Evolutionary conservation across 106 monocot genomes (phyloP).

Genomic region (Dendrobium nobile): DNA sequence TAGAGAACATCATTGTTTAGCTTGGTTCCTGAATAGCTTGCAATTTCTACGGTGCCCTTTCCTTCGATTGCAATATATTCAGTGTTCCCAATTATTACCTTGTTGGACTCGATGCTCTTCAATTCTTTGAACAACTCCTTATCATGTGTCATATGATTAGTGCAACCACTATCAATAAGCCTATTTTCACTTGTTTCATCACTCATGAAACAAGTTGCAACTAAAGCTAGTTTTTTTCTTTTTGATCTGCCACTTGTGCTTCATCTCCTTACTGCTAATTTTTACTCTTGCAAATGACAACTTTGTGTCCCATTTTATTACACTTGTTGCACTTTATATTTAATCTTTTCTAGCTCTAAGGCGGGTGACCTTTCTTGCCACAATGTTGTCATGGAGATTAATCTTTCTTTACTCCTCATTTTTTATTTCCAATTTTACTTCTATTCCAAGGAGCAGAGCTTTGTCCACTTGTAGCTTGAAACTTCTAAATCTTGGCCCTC

Average conservation of each 20-base stretch:
- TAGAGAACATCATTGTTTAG: neutral
- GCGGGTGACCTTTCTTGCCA: neutral
- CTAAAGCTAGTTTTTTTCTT: neutral
- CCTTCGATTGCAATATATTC: constrained; percentile 1
- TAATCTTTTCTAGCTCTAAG: neutral
- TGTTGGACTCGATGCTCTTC: neutral
- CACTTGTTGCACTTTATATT: neutral
- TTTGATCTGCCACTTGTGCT: neutral
- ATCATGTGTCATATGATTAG: neutral
- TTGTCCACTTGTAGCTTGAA: too few relatives aligned
- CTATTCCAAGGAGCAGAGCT: too few relatives aligned
- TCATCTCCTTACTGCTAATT: neutral
- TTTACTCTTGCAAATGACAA: neutral
- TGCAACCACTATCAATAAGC: constrained; percentile 4
- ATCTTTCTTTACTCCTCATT: neutral
- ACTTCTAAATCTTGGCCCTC: too few relatives aligned
- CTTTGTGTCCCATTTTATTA: neutral
- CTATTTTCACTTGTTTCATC: constrained; percentile 2
- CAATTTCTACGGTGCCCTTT: neutral
- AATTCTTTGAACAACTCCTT: neutral
- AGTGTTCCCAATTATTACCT: neutral
- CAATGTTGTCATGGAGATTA: constrained; percentile 3
- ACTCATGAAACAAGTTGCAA: neutral
- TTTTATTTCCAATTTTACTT: too few relatives aligned
- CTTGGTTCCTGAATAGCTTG: neutral